These are phyloP conservation scores for Leccinum glutinopallens DNA, from an alignment of 1,284 basidiomycete species.

Conservation along the genomic window DNA sequence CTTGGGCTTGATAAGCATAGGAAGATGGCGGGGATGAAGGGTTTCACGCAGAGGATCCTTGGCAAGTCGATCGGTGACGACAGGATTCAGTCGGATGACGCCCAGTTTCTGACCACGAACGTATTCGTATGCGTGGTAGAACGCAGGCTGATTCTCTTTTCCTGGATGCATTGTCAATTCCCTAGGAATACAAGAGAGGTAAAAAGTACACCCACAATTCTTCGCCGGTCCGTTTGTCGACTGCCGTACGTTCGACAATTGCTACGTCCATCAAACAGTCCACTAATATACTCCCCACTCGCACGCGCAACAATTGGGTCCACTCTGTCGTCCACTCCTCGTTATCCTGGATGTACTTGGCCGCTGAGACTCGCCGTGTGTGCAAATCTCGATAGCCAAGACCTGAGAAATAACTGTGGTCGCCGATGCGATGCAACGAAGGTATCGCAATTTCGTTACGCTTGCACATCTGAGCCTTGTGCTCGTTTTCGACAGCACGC, in stretches of 20 bases:
- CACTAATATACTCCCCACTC: constrained; percentile 84
- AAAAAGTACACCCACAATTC: constrained; percentile 48
- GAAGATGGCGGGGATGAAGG: constrained; percentile 91
- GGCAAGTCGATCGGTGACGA: constrained; percentile 77
- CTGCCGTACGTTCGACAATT: constrained; percentile 66
- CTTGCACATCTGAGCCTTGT: constrained; percentile 82
- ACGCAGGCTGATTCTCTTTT: constrained; percentile 86
- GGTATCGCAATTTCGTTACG: constrained; percentile 63
- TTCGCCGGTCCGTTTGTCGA: constrained; percentile 59
- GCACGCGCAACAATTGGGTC: constrained; percentile 77
- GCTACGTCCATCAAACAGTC: constrained; percentile 86
- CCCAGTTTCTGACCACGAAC: constrained; percentile 90
- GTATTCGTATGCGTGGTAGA: constrained; percentile 93
- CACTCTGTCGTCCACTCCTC: constrained; percentile 81
- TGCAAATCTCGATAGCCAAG: constrained; percentile 60
- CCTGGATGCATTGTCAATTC: constrained; percentile 38
- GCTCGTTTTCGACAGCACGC: constrained; percentile 85
- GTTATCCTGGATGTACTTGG: constrained; percentile 63
- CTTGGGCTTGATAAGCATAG: constrained; percentile 92
- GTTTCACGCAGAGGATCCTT: constrained; percentile 78
- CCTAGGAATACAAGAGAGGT: constrained; percentile 2
- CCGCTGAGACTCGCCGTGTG: constrained; percentile 58
- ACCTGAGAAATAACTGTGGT: constrained; percentile 56
- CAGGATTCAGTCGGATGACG: constrained; percentile 86
- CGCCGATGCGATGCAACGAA: constrained; percentile 36